These are phyloP conservation scores for Zymoseptoria brevis DNA, from an alignment of 2,329 filamentous ascomycete species.

Conservation along the genomic window DNA sequence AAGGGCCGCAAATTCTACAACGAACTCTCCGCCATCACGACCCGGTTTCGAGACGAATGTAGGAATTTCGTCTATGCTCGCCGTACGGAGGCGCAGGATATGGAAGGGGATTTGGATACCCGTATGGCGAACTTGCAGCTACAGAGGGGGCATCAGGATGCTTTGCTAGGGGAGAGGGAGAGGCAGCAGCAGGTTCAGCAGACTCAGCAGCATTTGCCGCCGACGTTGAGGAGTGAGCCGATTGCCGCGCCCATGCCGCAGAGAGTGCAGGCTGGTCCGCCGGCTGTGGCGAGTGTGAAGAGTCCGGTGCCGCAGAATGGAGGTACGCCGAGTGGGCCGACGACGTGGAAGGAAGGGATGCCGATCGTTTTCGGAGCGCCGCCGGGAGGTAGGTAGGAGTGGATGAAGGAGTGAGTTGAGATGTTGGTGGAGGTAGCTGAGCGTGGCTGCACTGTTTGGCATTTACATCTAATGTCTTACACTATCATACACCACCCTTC, in stretches of 20 bases:
- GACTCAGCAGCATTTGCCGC: slow-evolving; percentile 4
- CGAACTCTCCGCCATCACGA: slow-evolving; percentile 80
- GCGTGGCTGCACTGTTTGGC: background rate
- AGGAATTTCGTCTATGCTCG: slow-evolving; percentile 72
- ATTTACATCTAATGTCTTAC: background rate
- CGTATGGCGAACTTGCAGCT: slow-evolving; percentile 54
- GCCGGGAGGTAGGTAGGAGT: background rate
- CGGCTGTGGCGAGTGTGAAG: slow-evolving; percentile 22
- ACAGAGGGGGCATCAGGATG: slow-evolving; percentile 32
- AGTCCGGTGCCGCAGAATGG: slow-evolving; percentile 9
- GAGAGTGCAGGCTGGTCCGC: slow-evolving; percentile 27
- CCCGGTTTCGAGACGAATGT: slow-evolving; percentile 73
- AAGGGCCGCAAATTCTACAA: slow-evolving; percentile 95
- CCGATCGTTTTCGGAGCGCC: slow-evolving; percentile 26
- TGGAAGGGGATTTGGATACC: slow-evolving; percentile 61
- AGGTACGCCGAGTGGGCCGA: background rate
- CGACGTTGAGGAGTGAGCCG: slow-evolving; percentile 26
- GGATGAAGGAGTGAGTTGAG: background rate
- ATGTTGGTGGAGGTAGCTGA: background rate
- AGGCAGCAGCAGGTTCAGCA: slow-evolving; percentile 28
- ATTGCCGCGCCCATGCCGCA: slow-evolving; percentile 49
- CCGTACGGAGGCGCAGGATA: slow-evolving; percentile 66
- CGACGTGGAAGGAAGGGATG: slow-evolving; percentile 30
- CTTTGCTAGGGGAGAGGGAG: slow-evolving; percentile 30
- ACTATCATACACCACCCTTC: background rate